Percentiles rank a stretch among this genome's conserved stretches.
These are phyloP conservation scores for Tanacetum coccineum DNA, from an alignment of 129 eudicot species.

Conservation along the genomic window DNA sequence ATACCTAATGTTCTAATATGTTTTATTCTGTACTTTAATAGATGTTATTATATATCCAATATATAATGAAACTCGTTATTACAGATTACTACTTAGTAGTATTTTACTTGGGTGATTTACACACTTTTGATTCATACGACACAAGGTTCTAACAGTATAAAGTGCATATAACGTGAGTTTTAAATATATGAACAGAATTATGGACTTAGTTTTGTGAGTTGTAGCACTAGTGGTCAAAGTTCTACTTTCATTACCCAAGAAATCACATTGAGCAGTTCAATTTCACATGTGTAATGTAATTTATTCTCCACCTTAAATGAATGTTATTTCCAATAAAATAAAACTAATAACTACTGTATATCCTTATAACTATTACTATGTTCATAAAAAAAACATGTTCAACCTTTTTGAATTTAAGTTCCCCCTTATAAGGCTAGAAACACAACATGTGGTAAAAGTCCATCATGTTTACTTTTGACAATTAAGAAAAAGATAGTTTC, in stretches of 20 bases:
- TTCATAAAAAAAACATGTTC: no score
- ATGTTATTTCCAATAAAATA: not conserved
- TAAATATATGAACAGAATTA: not conserved
- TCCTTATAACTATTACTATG: not conserved
- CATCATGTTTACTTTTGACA: no score
- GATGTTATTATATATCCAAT: no score
- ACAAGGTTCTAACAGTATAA: no score
- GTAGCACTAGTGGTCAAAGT: not conserved
- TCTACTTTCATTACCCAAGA: not conserved
- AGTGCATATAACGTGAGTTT: no score
- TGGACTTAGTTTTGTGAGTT: not conserved
- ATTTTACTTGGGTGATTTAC: no score
- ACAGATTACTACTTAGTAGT: no score
- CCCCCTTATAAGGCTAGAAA: not conserved
- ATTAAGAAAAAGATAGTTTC: not conserved
- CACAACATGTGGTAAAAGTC: no score
- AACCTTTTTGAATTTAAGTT: not conserved
- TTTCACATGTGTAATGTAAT: not conserved
- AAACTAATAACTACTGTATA: not conserved
- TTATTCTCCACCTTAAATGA: not conserved
- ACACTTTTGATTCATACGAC: no score
- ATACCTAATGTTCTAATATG: no score
- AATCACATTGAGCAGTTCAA: not conserved
- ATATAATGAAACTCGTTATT: no score
- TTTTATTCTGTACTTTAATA: not conserved